Conservation (phyloP, 805 yeast genomes). For the Teunomyces pallodes region DNA sequence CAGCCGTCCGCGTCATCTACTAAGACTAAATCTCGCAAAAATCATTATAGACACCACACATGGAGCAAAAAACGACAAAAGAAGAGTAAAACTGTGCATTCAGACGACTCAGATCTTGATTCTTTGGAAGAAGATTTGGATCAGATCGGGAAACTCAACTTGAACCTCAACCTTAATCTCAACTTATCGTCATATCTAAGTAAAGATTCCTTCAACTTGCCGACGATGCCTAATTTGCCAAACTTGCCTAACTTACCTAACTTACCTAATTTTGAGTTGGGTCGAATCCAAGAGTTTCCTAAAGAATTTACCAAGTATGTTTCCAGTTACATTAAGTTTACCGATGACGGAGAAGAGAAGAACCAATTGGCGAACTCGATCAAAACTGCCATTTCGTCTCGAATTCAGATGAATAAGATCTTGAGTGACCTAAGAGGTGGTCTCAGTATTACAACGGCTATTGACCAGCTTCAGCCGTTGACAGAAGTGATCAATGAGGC, state of each 20-base stretch:
- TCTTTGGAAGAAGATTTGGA: slow-evolving; percentile 49
- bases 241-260: slow-evolving; percentile 23
- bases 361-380: slow-evolving; percentile 28
- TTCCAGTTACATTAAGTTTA: slow-evolving; percentile 21
- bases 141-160: slow-evolving; percentile 47
- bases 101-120: slow-evolving; percentile 29
- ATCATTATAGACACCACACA: background rate
- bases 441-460: slow-evolving; percentile 48
- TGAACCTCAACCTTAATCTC: slow-evolving; percentile 23
- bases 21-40: background rate
- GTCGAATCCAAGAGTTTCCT: slow-evolving; percentile 22
- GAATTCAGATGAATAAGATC: slow-evolving; percentile 42
- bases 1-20: background rate
- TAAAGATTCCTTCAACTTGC: slow-evolving; percentile 16
- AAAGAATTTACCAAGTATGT: slow-evolving; percentile 31
- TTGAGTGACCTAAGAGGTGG: slow-evolving; percentile 45
- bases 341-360: slow-evolving; percentile 13
- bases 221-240: slow-evolving; percentile 23
- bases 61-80: background rate
- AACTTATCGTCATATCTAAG: slow-evolving; percentile 21
- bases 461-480: slow-evolving; percentile 49
- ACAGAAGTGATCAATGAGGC: slow-evolving; percentile 46
- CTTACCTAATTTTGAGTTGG: slow-evolving; percentile 22
- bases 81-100: background rate
- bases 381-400: slow-evolving; percentile 37